These are phyloP conservation scores for Eutrema heterophyllum DNA, from an alignment of 345 rosid species.

Conservation along the genomic window DNA sequence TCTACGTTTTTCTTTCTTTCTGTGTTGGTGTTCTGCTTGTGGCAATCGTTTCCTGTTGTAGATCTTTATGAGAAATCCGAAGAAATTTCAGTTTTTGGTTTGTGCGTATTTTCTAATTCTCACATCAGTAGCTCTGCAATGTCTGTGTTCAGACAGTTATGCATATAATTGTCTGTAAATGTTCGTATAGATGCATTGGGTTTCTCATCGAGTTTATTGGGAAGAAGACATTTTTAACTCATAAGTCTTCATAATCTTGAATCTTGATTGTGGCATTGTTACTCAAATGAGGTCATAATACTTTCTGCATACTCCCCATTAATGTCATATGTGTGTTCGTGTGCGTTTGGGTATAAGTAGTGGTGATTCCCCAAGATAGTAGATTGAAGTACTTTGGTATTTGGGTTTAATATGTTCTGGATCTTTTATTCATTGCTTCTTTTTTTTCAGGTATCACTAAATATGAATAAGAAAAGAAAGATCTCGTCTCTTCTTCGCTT, in stretches of 20 bases:
- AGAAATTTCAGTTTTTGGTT: not conserved
- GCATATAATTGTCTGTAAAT: not conserved
- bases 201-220: not conserved
- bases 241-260: not conserved
- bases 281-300: not conserved
- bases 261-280: not conserved
- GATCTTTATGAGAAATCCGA: not conserved
- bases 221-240: not conserved
- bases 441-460: conserved; percentile 32
- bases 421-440: not conserved
- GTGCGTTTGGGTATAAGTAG: not conserved
- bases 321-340: not conserved
- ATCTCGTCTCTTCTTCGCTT: conserved; percentile 31
- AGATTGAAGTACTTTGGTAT: not conserved
- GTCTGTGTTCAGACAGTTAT: not conserved
- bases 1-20: not conserved
- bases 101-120: not conserved
- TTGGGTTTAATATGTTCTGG: not conserved
- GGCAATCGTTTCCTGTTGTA: not conserved
- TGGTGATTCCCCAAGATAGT: not conserved
- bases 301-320: not conserved
- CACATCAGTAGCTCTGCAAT: not conserved
- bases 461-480: conserved; percentile 34
- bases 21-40: not conserved
- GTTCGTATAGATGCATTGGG: too few species aligned